These are phyloP conservation scores for Penicillium atrosanguineum DNA, from an alignment of 495 filamentous ascomycete genomes.

Conservation along the genomic window DNA sequence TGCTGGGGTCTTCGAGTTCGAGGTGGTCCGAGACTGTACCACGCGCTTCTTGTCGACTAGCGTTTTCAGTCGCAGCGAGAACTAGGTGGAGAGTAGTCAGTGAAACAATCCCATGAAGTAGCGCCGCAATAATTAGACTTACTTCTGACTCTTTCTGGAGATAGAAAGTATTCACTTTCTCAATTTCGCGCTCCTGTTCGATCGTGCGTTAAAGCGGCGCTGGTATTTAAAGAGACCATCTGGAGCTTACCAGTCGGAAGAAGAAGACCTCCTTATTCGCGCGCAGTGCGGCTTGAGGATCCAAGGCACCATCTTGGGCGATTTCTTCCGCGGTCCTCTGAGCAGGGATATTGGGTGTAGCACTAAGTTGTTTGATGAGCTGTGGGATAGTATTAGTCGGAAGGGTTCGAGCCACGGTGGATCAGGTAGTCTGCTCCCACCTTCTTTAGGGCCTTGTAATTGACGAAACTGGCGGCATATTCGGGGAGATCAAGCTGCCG, in stretches of 20 bases:
- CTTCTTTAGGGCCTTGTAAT: slow-evolving; percentile 99
- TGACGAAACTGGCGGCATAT: slow-evolving; percentile 98
- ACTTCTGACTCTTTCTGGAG: slow-evolving; percentile 98
- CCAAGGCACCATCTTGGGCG: slow-evolving; percentile 44
- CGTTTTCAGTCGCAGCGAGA: slow-evolving; percentile 86
- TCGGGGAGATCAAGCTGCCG: slow-evolving; percentile 97
- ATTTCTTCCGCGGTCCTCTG: slow-evolving; percentile 60
- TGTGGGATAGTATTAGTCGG: slow-evolving; percentile 36
- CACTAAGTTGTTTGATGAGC: slow-evolving; percentile 98
- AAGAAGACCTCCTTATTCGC: slow-evolving; percentile 99
- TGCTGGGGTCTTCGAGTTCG: slow-evolving; percentile 78
- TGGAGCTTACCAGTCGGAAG: slow-evolving; percentile 77
- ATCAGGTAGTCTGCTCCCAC: slow-evolving; percentile 40
- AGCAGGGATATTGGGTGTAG: slow-evolving; percentile 76
- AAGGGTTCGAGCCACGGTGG: background rate
- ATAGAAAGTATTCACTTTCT: slow-evolving; percentile 98
- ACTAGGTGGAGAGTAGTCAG: slow-evolving; percentile 49
- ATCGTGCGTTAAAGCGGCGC: slow-evolving; percentile 2
- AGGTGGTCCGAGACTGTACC: slow-evolving; percentile 70
- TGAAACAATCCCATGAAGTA: background rate
- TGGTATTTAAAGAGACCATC: background rate
- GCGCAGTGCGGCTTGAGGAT: slow-evolving; percentile 88
- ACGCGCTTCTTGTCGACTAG: slow-evolving; percentile 91
- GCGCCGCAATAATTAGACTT: slow-evolving; percentile 20
- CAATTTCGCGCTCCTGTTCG: slow-evolving; percentile 84